phyloP scores from a whole-genome alignment of 2,329 filamentous ascomycete species.

The Penicillium vulpinum region DNA sequence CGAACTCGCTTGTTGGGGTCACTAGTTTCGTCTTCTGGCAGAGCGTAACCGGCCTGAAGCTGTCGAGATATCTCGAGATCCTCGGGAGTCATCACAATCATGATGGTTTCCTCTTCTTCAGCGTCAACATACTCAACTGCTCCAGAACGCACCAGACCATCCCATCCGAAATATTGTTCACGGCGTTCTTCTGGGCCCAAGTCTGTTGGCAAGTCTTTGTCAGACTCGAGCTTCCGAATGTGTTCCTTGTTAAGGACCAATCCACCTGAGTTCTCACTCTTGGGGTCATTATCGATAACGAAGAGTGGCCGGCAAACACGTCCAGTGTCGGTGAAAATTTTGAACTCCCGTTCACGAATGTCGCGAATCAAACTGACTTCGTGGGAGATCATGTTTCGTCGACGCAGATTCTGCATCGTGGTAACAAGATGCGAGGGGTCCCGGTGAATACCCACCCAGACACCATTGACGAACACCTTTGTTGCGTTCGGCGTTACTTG shows the following conservation, averaged over 20 bases:
- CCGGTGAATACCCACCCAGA: slow-evolving; percentile 94
- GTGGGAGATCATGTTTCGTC: slow-evolving; percentile 79
- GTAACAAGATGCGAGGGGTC: slow-evolving; percentile 83
- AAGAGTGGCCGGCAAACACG: slow-evolving; percentile 92
- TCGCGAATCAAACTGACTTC: slow-evolving; percentile 95
- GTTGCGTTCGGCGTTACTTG: slow-evolving; percentile 84
- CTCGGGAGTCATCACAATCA: slow-evolving; percentile 99
- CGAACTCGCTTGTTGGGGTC: slow-evolving; percentile 86
- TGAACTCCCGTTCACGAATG: slow-evolving; percentile 96
- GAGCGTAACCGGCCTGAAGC: slow-evolving; percentile 64
- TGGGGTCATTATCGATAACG: slow-evolving; percentile 82
- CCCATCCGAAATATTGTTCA: slow-evolving; percentile 75
- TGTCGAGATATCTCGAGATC: slow-evolving; percentile 78
- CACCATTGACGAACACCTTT: slow-evolving; percentile 97
- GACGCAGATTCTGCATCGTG: slow-evolving; percentile 73
- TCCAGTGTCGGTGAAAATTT: slow-evolving; percentile 96
- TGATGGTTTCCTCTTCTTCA: slow-evolving; percentile 96
- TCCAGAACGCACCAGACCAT: slow-evolving; percentile 77
- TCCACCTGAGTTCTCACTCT: slow-evolving; percentile 71
- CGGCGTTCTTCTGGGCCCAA: slow-evolving; percentile 59
- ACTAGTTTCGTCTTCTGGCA: slow-evolving; percentile 62
- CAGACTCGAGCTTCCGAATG: slow-evolving; percentile 72
- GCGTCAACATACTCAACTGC: slow-evolving; percentile 96
- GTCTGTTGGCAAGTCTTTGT: slow-evolving; percentile 65
- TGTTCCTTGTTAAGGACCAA: slow-evolving; percentile 84